Base-by-base conservation (phyloP, 2,329 filamentous ascomycete genomes). In the Exophiala alcalophila region DNA sequence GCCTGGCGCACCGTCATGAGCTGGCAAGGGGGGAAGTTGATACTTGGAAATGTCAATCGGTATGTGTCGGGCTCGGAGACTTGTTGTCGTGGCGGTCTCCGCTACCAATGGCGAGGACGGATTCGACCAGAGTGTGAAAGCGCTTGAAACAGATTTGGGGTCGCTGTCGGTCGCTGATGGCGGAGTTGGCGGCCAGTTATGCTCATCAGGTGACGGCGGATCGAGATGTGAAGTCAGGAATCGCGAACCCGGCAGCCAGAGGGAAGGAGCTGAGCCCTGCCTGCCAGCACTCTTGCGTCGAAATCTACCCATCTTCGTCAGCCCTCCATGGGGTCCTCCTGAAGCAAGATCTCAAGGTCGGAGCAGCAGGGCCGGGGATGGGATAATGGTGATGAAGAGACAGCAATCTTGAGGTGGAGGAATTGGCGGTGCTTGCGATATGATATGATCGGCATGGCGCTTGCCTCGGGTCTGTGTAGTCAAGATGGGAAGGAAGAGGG, bases 281-380 rank as follows among this genome's bases (percentile, higher is more conserved):
- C 40, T 45, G 10, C 35, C 33, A 23, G 42, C 16, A 30, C 42
- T 46, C 31, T 49, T 49, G n/a, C 45, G 38, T 33, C 48, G 45
- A 23, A 54, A 50, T 28, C 51, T 54, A 36, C 9, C 40, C 48
- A 51, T 51, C 28, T 41, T 44, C 12, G 39, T 52, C 47, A 48
- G 40, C 35, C 35, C 26, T 24, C n/a, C n/a, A 20, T 23, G 27
- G 27, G 8, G 24, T 5, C 34, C 19, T 28, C 21, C 12, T 16
- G 27, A 14, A 29, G 10, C 23, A 4, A 19, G n/a, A n/a, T 33
- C 16, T 11, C 20, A 31, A 31, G 2, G 21, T 12, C 23, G 20
- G 6, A 27, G 16, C 15, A 10, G 30, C 11, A 18, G 5, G 29
- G 10, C 21, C 14, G 20, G 24, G 18, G 19, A 32, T 8, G 16